Evolutionary conservation across 208 protist species (phyloP).

Genomic region (Leishmania martiniquensis): DNA sequence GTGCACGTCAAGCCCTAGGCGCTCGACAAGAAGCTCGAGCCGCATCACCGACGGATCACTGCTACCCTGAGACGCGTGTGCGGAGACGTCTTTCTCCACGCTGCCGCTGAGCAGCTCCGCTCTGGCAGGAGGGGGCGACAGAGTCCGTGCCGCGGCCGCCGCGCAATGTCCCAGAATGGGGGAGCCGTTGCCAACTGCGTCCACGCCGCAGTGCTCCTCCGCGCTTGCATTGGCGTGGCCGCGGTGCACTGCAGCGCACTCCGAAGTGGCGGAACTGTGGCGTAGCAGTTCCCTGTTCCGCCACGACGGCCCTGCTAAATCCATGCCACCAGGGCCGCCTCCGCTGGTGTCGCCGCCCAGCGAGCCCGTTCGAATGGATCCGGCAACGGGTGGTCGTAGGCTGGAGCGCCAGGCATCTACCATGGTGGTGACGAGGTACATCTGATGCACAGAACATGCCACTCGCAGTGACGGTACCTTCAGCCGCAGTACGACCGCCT

Average conservation of each 20-base stretch:
- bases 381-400: conserved; percentile 1
- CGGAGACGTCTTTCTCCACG: background rate
- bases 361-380: background rate
- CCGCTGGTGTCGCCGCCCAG: background rate
- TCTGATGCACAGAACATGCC: conserved; percentile 74
- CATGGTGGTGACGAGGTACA: conserved; percentile 73
- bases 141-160: background rate
- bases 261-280: too few species aligned
- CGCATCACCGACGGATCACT: conserved; percentile 51
- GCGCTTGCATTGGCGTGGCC: background rate
- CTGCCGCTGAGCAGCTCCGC: background rate
- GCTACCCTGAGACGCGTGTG: background rate
- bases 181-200: background rate
- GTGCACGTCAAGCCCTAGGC: conserved; percentile 68
- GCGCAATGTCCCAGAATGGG: background rate
- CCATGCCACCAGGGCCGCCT: background rate
- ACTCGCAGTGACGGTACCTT: conserved; percentile 64
- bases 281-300: background rate
- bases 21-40: conserved; percentile 61
- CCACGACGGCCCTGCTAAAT: background rate
- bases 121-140: background rate
- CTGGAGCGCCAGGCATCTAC: conserved; percentile 72
- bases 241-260: background rate
- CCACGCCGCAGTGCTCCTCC: too few species aligned
- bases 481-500: conserved; percentile 76